Evolutionary conservation across 2,329 filamentous ascomycete genomes (phyloP).

Genomic region (Alternaria novae-zelandiae): DNA sequence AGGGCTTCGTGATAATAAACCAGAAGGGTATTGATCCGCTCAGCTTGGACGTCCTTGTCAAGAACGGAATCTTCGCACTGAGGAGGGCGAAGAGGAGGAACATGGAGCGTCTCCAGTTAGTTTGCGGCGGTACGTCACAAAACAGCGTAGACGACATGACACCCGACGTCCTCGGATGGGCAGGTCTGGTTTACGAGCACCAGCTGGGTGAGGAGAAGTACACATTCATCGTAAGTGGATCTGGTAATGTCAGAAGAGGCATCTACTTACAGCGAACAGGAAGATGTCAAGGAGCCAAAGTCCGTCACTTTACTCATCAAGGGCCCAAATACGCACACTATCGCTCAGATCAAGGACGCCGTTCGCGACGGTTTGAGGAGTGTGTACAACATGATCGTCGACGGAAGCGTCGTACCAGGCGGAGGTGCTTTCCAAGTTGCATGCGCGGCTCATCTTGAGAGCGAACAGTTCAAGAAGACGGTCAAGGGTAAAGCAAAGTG

Average conservation of each 20-base stretch:
- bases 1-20: slow-evolving; percentile 97
- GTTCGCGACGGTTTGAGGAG: slow-evolving; percentile 93
- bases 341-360: slow-evolving; percentile 94
- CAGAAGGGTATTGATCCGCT: slow-evolving; percentile 99
- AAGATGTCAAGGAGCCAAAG: slow-evolving; percentile 98
- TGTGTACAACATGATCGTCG: slow-evolving; percentile 99
- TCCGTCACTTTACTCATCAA: slow-evolving; percentile 98
- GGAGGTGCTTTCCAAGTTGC: slow-evolving; percentile 96
- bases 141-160: slow-evolving; percentile 96
- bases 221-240: slow-evolving; percentile 73
- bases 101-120: slow-evolving; percentile 96
- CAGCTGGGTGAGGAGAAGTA: slow-evolving; percentile 98
- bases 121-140: slow-evolving; percentile 88
- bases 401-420: slow-evolving; percentile 91
- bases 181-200: slow-evolving; percentile 95
- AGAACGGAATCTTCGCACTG: slow-evolving; percentile 96
- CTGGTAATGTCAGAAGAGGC: background rate
- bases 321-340: slow-evolving; percentile 95
- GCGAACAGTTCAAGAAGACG: slow-evolving; percentile 83
- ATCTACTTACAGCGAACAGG: slow-evolving; percentile 50
- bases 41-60: slow-evolving; percentile 92
- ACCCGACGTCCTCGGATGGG: slow-evolving; percentile 91
- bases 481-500: slow-evolving; percentile 98
- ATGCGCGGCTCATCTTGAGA: slow-evolving; percentile 84
- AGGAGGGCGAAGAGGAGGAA: slow-evolving; percentile 96